Evolutionary conservation across 106 monocot genomes (phyloP), one percentile per base, ranked within the genome.

Genomic region (Agapanthus africanus): DNA sequence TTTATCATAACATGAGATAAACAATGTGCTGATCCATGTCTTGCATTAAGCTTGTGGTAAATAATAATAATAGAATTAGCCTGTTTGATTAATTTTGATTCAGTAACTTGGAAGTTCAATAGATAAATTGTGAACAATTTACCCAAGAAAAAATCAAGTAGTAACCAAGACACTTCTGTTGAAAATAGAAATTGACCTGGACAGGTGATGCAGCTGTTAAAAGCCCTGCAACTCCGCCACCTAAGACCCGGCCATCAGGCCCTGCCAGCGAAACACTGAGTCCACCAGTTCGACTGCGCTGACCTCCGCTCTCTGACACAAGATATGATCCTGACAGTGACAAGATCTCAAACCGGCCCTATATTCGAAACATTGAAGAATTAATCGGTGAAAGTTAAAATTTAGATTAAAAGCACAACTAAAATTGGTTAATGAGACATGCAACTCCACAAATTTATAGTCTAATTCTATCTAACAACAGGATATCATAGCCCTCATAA

Each of bases 301-400:
- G 90, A 8, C 90, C 83, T 32, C 81, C 81, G 38, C 64, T 86
- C 59, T 90, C 90, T 14, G 85, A 73, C n/a, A 90, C 79, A 40
- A 86, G 71, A 81, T 79, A 90, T 31, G 86, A 86, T 6, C 90
- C 90, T 36, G 90, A 86, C 21, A 90, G 69, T 28, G 90, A 83
- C 72, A 90, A 74, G 33, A 90, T 86, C 44, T 90, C 90, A 74
- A 90, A 90, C 4, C 86, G 80, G 0, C 90, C 90, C 90, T 90
- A 73, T 18, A 77, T 63, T 63, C 46, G 9, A n/a, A 37, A 14
- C 9, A 44, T 11, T 44, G 6, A 31, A 28, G 8, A 16, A 54
- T 15, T 19, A 19, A 25, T 61, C 35, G 35, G 61, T 19, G 19
- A 18, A 36, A 36, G 26, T 27, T 28, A 28, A 61, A 34, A n/a